A percentile compares a stretch with the other conserved stretches of the same genome.
These are phyloP conservation scores for Letharia columbiana DNA, from an alignment of 495 filamentous ascomycete genomes.

Conservation along the genomic window DNA sequence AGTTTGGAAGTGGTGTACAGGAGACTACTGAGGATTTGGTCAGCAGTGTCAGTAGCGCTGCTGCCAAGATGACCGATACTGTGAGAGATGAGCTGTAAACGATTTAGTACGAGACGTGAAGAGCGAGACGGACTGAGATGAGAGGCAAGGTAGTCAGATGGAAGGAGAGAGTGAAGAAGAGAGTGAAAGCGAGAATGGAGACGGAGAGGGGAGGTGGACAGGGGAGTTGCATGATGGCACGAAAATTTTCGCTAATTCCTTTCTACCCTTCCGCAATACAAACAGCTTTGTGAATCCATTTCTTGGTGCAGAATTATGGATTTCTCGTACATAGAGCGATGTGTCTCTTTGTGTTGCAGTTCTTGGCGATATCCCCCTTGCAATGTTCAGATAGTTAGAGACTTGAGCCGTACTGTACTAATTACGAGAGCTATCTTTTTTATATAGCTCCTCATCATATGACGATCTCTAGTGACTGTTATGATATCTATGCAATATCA, in stretches of 20 bases:
- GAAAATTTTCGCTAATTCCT: background rate
- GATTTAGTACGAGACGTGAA: background rate
- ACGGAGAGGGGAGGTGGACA: background rate
- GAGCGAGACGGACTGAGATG: background rate
- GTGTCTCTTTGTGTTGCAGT: background rate
- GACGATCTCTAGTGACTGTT: background rate
- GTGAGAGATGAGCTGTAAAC: constrained; percentile 52
- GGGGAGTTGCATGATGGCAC: constrained; percentile 11
- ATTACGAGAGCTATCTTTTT: background rate
- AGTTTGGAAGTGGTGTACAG: constrained; percentile 38
- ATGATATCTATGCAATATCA: background rate
- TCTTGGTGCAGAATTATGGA: background rate
- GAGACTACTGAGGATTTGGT: constrained; percentile 40
- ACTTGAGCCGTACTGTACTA: constrained; percentile 10
- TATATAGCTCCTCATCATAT: background rate
- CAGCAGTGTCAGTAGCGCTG: constrained; percentile 37
- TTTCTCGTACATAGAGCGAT: constrained; percentile 13
- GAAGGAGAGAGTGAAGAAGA: background rate
- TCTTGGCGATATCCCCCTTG: constrained; percentile 17
- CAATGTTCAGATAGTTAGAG: background rate
- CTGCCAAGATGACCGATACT: constrained; percentile 32
- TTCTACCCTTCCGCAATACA: background rate
- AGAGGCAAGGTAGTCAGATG: background rate
- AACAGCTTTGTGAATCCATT: constrained; percentile 1
- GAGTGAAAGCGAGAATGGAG: background rate